Evolutionary conservation across 164 flowering plant species (phyloP), one percentile per base, ranked within the genome.

Genomic region (Stephania japonica): DNA sequence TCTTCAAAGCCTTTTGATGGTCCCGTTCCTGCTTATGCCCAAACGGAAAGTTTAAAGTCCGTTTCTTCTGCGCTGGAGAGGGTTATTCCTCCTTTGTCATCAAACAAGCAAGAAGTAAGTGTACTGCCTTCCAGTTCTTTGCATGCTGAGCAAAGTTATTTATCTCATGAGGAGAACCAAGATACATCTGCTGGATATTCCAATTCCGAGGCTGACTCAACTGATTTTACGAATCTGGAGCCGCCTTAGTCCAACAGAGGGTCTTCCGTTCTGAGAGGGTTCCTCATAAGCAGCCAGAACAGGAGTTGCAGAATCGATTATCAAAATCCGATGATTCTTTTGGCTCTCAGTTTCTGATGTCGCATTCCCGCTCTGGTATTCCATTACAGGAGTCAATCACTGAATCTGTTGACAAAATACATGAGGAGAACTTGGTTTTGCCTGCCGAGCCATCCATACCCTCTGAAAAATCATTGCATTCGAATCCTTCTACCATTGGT

Each of bases 281-380:
- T 42, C 91, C 86, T 0, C 78, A 91, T 71, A 90, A 89, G 80
- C 95, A 85, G 81, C 77, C 80, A 47, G 94, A 84, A 81, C 75
- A 81, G 24, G 95, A 83, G 72, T 71, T 77, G 47, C 76, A 70
- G 38, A 90, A 84, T 65, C 90, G 95, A 56, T 79, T 85, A 74
- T 89, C 95, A 49, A 92, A 90, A 67, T 92, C 97, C 70, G 90
- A 90, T 84, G 94, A 92, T 83, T 89, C 88, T 42, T 72, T 84
- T 76, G 87, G 78, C 65, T 72, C 92, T 67, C 94, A 87, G 68
- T 79, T 84, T 77, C 73, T 87, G 67, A 80, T 86, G 13, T 38
- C 83, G 64, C 87, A 87, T 14, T 67, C 82, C 67, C 86, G 67
- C 23, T 72, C 86, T 75, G 85, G 78, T 76, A 14, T 67, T 26